Percentiles rank a stretch among this genome's conserved stretches.
phyloP scores from a whole-genome alignment of 768 basidiomycete genomes.

The Crassisporium funariophilum region DNA sequence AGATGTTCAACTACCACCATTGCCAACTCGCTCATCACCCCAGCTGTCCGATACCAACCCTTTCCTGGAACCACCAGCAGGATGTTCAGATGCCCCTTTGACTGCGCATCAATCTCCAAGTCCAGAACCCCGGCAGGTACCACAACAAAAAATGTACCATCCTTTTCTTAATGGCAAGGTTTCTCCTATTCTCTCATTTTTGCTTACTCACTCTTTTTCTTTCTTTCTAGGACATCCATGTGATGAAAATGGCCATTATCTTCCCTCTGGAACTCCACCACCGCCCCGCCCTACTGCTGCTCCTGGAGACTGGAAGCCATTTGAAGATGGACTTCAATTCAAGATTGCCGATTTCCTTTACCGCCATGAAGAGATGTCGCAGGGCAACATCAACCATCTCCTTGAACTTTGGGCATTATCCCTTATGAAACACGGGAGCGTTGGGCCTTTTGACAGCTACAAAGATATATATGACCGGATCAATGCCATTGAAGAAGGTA shows the following conservation, averaged over 20 bases:
- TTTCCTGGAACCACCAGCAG: not conserved
- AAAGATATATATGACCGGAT: slow-evolving; percentile 35
- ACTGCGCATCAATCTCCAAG: not conserved
- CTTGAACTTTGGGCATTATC: slow-evolving; percentile 25
- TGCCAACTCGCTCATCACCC: not conserved
- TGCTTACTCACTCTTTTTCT: not conserved
- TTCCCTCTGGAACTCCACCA: too few relatives aligned
- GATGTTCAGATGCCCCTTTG: too few relatives aligned
- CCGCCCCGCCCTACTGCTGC: too few relatives aligned
- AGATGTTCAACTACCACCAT: not conserved
- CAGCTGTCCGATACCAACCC: not conserved
- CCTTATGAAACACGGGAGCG: slow-evolving; percentile 12
- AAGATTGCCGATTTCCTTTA: slow-evolving; percentile 21
- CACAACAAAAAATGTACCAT: not conserved
- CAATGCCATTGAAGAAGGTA: slow-evolving; percentile 26
- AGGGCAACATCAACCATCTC: slow-evolving; percentile 23
- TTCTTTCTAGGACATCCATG: not conserved
- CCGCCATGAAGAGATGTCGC: slow-evolving; percentile 16
- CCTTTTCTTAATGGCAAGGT: not conserved
- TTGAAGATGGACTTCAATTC: slow-evolving; percentile 12
- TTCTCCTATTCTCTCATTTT: not conserved
- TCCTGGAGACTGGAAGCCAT: slow-evolving; percentile 19
- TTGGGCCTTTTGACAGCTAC: slow-evolving; percentile 32
- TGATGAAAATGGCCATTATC: not conserved
- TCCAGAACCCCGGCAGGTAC: not conserved